Conservation (phyloP, 371 early-diverging fungal genomes). For the Rhizopus arrhizus region DNA sequence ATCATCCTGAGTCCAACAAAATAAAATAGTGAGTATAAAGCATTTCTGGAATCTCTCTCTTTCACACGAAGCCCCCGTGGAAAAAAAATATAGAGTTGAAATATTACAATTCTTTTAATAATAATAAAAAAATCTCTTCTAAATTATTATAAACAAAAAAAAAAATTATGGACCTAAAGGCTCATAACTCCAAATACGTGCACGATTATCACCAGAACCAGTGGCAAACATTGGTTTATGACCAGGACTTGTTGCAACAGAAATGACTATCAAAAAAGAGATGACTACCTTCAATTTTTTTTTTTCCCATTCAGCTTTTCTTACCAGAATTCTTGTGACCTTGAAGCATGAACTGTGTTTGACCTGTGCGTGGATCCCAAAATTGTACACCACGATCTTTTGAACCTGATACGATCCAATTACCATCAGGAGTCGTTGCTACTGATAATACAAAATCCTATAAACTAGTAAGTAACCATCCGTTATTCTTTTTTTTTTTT, state of each 20-base stretch:
- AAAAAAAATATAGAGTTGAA: no score
- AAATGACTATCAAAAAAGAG: conserved; percentile 71
- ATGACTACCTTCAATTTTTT: background rate
- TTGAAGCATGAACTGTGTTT: conserved; percentile 90
- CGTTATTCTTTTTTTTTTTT: background rate
- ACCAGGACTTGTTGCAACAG: conserved; percentile 82
- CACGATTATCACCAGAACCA: conserved; percentile 93
- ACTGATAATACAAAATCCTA: conserved; percentile 97
- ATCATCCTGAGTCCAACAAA: no score
- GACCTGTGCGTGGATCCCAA: conserved; percentile 86
- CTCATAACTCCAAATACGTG: conserved; percentile 89
- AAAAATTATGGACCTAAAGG: conserved; percentile 25
- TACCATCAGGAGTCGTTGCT: conserved; percentile 89
- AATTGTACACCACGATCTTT: conserved; percentile 95
- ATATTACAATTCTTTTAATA: no score
- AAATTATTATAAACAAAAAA: background rate
- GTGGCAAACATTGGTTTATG: conserved; percentile 89
- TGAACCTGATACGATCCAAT: conserved; percentile 93
- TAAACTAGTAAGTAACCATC: background rate
- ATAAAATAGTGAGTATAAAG: no score
- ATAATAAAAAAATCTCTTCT: background rate
- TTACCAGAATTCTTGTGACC: conserved; percentile 96
- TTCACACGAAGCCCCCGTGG: no score
- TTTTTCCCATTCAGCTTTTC: background rate
- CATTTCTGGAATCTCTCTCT: no score